Percentiles rank a stretch among this genome's conserved stretches.
Evolutionary conservation across 2,329 filamentous ascomycete species (phyloP).

Genomic region (Fusarium verticillioides): DNA sequence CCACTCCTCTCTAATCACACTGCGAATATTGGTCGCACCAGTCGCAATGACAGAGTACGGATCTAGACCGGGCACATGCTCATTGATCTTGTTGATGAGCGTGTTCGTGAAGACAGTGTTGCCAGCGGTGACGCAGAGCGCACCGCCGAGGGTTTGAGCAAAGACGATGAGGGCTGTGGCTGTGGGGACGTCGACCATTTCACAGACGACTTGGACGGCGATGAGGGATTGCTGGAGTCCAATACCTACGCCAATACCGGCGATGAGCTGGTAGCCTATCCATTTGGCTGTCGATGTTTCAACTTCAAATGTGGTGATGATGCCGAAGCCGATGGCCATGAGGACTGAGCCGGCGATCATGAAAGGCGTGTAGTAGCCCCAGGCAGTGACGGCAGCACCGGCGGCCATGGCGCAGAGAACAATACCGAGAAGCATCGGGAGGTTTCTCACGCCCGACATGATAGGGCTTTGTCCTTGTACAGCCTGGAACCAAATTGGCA

Average conservation of each 20-base stretch:
- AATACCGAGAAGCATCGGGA: conserved; percentile 54
- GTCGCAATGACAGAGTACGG: conserved; percentile 46
- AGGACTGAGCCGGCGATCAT: conserved; percentile 52
- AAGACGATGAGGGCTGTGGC: conserved; percentile 52
- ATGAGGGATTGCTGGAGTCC: conserved; percentile 59
- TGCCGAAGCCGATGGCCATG: conserved; percentile 52
- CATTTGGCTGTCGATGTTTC: conserved; percentile 51
- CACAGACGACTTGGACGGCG: conserved; percentile 54
- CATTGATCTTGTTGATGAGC: conserved; percentile 53
- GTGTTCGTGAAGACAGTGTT: conserved; percentile 63
- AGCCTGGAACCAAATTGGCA: conserved; percentile 60
- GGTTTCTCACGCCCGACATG: conserved; percentile 54
- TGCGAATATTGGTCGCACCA: conserved; percentile 54
- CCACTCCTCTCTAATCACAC: conserved; percentile 44
- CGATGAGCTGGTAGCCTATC: conserved; percentile 57
- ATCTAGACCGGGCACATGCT: conserved; percentile 51
- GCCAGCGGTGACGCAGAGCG: conserved; percentile 60
- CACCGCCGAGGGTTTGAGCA: conserved; percentile 53
- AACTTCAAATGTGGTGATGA: conserved; percentile 55
- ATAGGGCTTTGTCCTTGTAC: conserved; percentile 54
- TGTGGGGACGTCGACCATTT: conserved; percentile 46
- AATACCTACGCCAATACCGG: conserved; percentile 52
- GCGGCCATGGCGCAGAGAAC: conserved; percentile 50
- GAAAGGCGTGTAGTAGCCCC: conserved; percentile 59
- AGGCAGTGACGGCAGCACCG: conserved; percentile 50